Evolutionary conservation across 305 asterid species (phyloP).

Genomic region (Fraxinus velutina): DNA sequence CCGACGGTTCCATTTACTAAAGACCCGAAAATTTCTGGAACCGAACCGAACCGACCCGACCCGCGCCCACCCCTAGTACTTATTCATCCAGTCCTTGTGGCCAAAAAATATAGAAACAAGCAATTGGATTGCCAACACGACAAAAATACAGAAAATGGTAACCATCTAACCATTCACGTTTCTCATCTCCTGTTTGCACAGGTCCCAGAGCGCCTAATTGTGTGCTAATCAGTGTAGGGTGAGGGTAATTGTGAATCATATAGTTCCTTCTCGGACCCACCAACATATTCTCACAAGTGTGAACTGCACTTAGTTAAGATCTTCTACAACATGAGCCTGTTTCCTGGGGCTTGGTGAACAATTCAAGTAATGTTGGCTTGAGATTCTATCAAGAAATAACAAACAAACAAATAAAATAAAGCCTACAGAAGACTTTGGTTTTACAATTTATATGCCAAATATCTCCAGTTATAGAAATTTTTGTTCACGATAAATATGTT

Average conservation of each 20-base stretch:
- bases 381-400: not conserved
- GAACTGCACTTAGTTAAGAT: not conserved
- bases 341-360: not conserved
- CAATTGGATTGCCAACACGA: not conserved
- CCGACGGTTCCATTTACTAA: no score
- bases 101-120: not conserved
- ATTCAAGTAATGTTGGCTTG: not conserved
- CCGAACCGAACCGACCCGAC: no score
- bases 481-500: not conserved
- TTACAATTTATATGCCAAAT: not conserved
- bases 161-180: not conserved
- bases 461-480: slow-evolving; percentile 15
- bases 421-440: not conserved
- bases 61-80: not conserved
- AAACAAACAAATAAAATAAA: not conserved
- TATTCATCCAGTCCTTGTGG: not conserved
- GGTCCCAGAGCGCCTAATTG: not conserved
- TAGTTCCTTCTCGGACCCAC: not conserved
- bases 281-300: not conserved
- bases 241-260: not conserved
- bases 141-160: not conserved
- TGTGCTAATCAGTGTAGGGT: not conserved
- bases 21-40: no score
- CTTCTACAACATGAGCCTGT: not conserved
- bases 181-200: not conserved